phyloP scores from a whole-genome alignment of 495 filamentous ascomycete genomes.

The Penicillium samsonianum region DNA sequence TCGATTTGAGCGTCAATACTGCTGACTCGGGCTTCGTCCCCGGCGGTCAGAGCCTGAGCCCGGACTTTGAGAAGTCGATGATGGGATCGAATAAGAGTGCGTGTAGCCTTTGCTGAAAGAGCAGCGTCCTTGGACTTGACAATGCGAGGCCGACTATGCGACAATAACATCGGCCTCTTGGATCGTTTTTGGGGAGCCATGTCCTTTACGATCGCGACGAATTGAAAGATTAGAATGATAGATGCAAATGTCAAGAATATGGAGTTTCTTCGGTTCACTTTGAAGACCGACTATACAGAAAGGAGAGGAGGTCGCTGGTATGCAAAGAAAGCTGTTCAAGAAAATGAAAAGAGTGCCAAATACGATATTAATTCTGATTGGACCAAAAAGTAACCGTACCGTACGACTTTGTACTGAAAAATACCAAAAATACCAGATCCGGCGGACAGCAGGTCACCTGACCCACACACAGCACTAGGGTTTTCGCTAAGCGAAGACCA shows the following conservation, averaged over 20 bases:
- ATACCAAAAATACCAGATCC: constrained; percentile 25
- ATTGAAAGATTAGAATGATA: neutral
- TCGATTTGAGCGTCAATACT: constrained; percentile 62
- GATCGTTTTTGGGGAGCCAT: constrained; percentile 34
- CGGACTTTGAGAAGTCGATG: constrained; percentile 81
- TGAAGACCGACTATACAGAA: neutral
- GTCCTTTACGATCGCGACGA: neutral
- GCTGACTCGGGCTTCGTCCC: constrained; percentile 57
- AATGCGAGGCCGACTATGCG: constrained; percentile 67
- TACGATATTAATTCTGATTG: constrained; percentile 11
- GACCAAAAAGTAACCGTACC: neutral
- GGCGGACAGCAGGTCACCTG: constrained; percentile 39
- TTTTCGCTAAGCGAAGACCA: constrained; percentile 51
- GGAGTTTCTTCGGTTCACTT: neutral
- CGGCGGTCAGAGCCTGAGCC: constrained; percentile 62
- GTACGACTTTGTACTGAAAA: neutral
- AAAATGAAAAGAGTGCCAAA: constrained; percentile 7
- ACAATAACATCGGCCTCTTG: constrained; percentile 54
- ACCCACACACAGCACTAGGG: constrained; percentile 54
- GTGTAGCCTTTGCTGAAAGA: constrained; percentile 79
- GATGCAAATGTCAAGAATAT: too few species aligned
- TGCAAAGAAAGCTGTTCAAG: constrained; percentile 5
- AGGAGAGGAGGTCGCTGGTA: neutral
- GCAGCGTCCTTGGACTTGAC: constrained; percentile 49
- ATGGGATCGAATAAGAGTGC: constrained; percentile 78